Percentiles rank a stretch among this genome's conserved stretches.
phyloP scores from a whole-genome alignment of 257 asterid species.

The Solanum verrucosum region DNA sequence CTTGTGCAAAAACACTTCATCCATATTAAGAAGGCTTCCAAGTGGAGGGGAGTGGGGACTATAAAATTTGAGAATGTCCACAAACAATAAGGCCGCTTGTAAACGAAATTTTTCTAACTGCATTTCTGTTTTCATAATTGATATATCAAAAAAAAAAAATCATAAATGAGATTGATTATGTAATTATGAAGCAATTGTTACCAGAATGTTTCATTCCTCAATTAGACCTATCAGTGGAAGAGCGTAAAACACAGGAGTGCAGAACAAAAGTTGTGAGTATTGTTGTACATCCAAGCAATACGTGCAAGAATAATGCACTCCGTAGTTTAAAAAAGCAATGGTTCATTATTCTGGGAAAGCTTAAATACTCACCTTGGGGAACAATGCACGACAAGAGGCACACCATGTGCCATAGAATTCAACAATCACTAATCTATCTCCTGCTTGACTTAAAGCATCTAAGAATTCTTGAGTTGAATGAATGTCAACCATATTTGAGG shows the following conservation, averaged over 20 bases:
- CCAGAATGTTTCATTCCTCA: background rate
- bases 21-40: background rate
- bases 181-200: background rate
- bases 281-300: background rate
- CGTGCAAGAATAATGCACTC: background rate
- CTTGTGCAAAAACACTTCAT: background rate
- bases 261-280: background rate
- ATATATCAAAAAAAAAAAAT: background rate
- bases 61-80: background rate
- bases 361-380: slow-evolving; percentile 29
- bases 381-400: slow-evolving; percentile 46
- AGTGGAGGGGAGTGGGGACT: background rate
- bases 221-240: background rate
- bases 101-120: background rate
- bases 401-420: slow-evolving; percentile 47
- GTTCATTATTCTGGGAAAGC: background rate
- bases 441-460: slow-evolving; percentile 32
- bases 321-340: background rate
- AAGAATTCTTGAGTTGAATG: slow-evolving; percentile 32
- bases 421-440: slow-evolving; percentile 33
- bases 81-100: background rate
- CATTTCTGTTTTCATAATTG: background rate
- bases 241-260: background rate
- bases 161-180: background rate
- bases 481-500: slow-evolving; percentile 35